Percentiles rank a stretch among this genome's conserved stretches.
Conservation (phyloP, 2,329 filamentous ascomycete species). For the Zymoseptoria crescenta region DNA sequence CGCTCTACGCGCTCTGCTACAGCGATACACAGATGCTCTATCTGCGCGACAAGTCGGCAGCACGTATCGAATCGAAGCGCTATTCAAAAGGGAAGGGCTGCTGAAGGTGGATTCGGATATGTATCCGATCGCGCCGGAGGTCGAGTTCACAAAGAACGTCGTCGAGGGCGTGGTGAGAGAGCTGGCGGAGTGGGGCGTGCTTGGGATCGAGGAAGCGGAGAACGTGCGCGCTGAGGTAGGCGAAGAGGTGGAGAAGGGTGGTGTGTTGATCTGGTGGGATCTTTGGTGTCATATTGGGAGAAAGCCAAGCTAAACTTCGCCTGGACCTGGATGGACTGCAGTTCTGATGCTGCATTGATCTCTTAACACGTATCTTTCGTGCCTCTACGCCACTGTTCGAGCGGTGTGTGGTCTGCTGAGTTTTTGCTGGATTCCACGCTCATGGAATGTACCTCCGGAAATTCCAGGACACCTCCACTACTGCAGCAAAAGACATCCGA, state of each 20-base stretch:
- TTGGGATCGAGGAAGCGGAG: conserved; percentile 2
- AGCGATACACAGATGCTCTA: conserved; percentile 8
- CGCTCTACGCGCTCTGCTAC: conserved; percentile 8
- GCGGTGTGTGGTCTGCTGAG: no score
- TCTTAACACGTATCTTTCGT: no score
- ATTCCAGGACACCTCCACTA: no score
- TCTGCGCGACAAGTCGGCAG: conserved; percentile 7
- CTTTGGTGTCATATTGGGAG: conserved; percentile 17
- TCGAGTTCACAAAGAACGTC: conserved; percentile 10
- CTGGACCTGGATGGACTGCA: background rate
- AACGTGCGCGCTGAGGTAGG: conserved; percentile 2
- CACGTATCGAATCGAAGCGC: conserved; percentile 12
- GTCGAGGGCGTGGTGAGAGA: conserved; percentile 4
- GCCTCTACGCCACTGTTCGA: background rate
- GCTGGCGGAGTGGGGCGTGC: conserved; percentile 3
- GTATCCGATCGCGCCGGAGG: conserved; percentile 12
- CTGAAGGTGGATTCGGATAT: conserved; percentile 12
- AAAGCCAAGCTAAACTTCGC: conserved; percentile 4
- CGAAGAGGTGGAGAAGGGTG: conserved; percentile 9
- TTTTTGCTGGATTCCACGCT: no score
- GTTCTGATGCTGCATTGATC: background rate
- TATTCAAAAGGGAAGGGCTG: conserved; percentile 3
- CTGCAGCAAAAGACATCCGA: no score
- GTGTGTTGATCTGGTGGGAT: conserved; percentile 14
- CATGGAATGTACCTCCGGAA: no score